Base-by-base conservation (phyloP, 805 yeast genomes). In the Kodamaea hsintzibuensis region DNA sequence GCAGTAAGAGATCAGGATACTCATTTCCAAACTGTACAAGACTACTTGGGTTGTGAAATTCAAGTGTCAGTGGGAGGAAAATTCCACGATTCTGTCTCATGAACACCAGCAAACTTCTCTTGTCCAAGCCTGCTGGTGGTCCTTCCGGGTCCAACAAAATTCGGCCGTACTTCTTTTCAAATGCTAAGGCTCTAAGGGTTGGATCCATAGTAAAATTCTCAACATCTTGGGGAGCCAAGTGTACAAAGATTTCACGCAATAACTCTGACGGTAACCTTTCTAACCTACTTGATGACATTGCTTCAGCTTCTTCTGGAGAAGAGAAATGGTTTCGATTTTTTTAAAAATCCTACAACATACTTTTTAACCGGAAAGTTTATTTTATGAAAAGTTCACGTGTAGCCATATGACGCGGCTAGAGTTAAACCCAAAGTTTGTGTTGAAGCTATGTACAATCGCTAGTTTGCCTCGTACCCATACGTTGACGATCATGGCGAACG, bases 1-100 rank as follows among this genome's bases (percentile, higher is more conserved):
- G 51, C 51, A 40, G 51, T 25, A 48, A 42, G 18, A 48, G 46
- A 17, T 48, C 51, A 7, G 51, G 51, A 40, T 48, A 44, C 14
- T 42, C 40, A 10, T 18, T 39, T 9, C 46, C 51, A 40, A 48
- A 48, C 40, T 48, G 39, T 17, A 25, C 51, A 5, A 48, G 37
- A n/a, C 39, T 27, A 3, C 22, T 33, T 22, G 51, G 51, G 45
- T 48, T 42, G n/a, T 25, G 45, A 19, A 48, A 48, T 39, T 48
- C 51, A 12, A 48, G 43, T 3, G 37, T 48, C 51, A 48, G 51
- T 17, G 51, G 51, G 12, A 25, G 45, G 30, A 48, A 40, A 9
- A 48, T 22, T 9, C 46, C 51, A 12, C 45, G 45, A 18, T 39
- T 40, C 16, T 42, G 45, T 14, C 42, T 42, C 51, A 48, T 48